Evolutionary conservation across 1,284 basidiomycete species (phyloP).

Genomic region (Cryptococcus maquisensis): DNA sequence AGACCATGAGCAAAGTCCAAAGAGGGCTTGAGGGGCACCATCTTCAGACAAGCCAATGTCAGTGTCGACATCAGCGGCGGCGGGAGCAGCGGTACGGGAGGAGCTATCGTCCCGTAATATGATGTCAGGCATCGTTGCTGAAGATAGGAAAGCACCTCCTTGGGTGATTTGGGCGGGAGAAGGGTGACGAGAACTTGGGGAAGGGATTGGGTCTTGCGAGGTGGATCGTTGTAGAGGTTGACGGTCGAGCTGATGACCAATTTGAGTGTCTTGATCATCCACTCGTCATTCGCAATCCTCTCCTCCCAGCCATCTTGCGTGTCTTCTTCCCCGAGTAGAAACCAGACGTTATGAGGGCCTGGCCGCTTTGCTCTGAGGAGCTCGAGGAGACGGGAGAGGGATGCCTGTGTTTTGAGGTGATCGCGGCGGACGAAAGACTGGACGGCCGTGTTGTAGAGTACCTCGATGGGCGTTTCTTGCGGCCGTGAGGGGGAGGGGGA

Average conservation of each 20-base stretch:
- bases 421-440: conserved; percentile 46
- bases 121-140: conserved; percentile 11
- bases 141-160: conserved; percentile 23
- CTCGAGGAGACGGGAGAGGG: conserved; percentile 27
- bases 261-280: conserved; percentile 41
- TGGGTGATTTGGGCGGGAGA: conserved; percentile 30
- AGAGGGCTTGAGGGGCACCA: conserved; percentile 24
- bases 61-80: conserved; percentile 38
- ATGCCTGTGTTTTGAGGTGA: conserved; percentile 38
- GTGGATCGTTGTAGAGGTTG: conserved; percentile 40
- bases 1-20: conserved; percentile 32
- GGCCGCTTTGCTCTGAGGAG: conserved; percentile 10
- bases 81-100: conserved; percentile 20
- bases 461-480: conserved; percentile 28
- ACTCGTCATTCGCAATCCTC: conserved; percentile 18
- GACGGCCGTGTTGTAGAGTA: conserved; percentile 42
- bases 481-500: conserved; percentile 9
- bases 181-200: conserved; percentile 13
- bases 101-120: conserved; percentile 7
- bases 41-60: conserved; percentile 39
- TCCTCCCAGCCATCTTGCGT: not conserved
- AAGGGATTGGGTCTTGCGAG: conserved; percentile 6
- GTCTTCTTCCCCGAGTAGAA: not conserved
- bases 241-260: conserved; percentile 35
- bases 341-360: not conserved